Evolutionary conservation across 2,329 filamentous ascomycete genomes (phyloP).

Genomic region (Onygena corvina): DNA sequence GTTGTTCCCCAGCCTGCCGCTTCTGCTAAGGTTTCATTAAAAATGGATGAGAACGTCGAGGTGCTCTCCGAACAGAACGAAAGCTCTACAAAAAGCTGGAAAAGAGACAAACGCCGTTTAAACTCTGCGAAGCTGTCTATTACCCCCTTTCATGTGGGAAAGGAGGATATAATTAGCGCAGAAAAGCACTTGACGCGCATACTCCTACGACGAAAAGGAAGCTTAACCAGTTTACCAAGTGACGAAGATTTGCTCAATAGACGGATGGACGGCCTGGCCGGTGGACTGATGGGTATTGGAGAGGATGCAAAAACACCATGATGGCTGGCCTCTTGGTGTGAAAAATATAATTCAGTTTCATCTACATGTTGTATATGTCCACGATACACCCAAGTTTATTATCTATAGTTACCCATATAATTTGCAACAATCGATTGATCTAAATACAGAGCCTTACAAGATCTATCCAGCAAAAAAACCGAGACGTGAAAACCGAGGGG

Average conservation of each 20-base stretch:
- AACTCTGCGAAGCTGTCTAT: constrained; percentile 1
- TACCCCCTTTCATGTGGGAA: background rate
- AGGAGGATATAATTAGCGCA: background rate
- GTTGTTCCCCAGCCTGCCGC: background rate
- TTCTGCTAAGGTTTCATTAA: background rate
- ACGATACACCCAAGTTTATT: too few species aligned
- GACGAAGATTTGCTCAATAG: constrained; percentile 46
- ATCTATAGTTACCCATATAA: too few species aligned
- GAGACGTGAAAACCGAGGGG: background rate
- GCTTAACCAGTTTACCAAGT: constrained; percentile 43
- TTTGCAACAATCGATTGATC: background rate
- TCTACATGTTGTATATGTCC: too few species aligned
- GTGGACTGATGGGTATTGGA: constrained; percentile 39
- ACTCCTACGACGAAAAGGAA: constrained; percentile 30
- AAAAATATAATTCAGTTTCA: too few species aligned
- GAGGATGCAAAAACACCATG: constrained; percentile 27
- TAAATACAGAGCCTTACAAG: background rate
- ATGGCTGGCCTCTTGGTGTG: constrained; percentile 2
- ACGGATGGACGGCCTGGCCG: constrained; percentile 44
- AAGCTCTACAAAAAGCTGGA: background rate
- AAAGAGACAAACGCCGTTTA: background rate
- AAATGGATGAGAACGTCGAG: background rate
- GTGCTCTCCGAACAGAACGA: background rate
- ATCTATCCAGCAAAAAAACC: background rate
- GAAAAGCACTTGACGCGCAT: background rate